These are phyloP conservation scores for Aspergillus diversus DNA, from an alignment of 495 filamentous ascomycete genomes.

Conservation along the genomic window DNA sequence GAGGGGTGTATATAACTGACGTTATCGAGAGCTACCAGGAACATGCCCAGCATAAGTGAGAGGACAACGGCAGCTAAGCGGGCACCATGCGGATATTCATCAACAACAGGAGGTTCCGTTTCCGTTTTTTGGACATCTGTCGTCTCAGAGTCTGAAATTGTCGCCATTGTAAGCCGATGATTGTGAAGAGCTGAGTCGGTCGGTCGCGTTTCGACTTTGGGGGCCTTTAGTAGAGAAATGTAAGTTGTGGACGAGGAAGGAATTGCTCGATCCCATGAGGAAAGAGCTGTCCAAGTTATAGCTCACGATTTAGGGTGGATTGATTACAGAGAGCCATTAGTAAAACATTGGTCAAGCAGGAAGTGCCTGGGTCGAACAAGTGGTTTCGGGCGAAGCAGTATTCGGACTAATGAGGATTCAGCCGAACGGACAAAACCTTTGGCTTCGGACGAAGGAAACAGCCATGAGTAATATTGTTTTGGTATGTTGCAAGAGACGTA, in stretches of 20 bases:
- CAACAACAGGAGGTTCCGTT: background rate
- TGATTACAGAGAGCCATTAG: background rate
- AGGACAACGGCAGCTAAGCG: background rate
- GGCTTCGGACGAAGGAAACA: too few relatives aligned
- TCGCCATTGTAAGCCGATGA: background rate
- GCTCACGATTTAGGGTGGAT: background rate
- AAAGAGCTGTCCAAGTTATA: background rate
- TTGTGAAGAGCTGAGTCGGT: background rate
- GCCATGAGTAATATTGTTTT: too few relatives aligned
- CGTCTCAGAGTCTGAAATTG: background rate
- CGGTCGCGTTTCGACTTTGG: background rate
- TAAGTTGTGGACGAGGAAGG: background rate
- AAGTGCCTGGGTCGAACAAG: too few relatives aligned
- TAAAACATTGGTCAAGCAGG: background rate
- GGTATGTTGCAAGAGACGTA: too few relatives aligned
- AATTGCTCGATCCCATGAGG: background rate
- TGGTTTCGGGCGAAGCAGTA: too few relatives aligned
- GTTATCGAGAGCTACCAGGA: slow-evolving; percentile 2
- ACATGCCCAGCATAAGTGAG: slow-evolving; percentile 2
- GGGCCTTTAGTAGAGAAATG: background rate
- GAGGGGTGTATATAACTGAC: background rate
- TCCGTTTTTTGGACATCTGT: background rate
- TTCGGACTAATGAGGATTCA: too few relatives aligned
- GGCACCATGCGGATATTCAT: slow-evolving; percentile 7
- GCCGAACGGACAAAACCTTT: too few relatives aligned